Percentiles rank a stretch among this genome's conserved stretches.
Evolutionary conservation across 2,329 filamentous ascomycete genomes (phyloP).

Genomic region (Hymenoscyphus albidus): DNA sequence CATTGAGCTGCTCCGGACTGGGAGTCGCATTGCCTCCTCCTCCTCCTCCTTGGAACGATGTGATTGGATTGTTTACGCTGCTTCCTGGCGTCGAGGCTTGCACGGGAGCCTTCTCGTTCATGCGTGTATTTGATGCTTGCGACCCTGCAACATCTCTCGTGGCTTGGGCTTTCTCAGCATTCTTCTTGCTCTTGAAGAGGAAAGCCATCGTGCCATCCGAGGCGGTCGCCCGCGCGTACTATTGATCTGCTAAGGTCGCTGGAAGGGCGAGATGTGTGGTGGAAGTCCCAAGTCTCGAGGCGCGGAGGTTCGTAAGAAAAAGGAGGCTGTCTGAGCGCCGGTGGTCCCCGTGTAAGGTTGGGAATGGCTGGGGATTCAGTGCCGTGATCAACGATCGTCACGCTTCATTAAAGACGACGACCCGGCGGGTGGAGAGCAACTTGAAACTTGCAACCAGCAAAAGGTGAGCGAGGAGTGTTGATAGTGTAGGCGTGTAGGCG

Average conservation of each 20-base stretch:
- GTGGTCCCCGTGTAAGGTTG: constrained; percentile 7
- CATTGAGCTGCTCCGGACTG: constrained; percentile 45
- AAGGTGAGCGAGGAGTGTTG: background rate
- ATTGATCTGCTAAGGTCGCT: constrained; percentile 19
- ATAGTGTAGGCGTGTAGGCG: background rate
- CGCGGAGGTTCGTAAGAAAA: constrained; percentile 11
- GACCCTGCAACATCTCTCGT: constrained; percentile 32
- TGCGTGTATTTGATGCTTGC: constrained; percentile 44
- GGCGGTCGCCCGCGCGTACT: constrained; percentile 28
- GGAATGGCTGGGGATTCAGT: constrained; percentile 15
- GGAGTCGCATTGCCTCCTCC: constrained; percentile 25
- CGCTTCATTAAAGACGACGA: background rate
- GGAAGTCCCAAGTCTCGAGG: constrained; percentile 8
- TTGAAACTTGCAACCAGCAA: background rate
- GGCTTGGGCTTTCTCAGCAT: constrained; percentile 57
- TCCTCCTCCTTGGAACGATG: constrained; percentile 54
- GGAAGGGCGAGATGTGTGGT: constrained; percentile 2
- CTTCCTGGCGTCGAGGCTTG: constrained; percentile 66
- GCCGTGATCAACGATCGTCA: constrained; percentile 7
- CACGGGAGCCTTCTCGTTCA: constrained; percentile 53
- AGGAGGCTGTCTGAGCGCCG: constrained; percentile 13
- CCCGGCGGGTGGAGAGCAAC: background rate
- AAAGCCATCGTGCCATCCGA: constrained; percentile 62
- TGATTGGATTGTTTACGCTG: constrained; percentile 50
- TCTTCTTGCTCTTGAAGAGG: constrained; percentile 79